phyloP scores from a whole-genome alignment of 371 early-diverging fungal genomes.

The Rhizomucor miehei region DNA sequence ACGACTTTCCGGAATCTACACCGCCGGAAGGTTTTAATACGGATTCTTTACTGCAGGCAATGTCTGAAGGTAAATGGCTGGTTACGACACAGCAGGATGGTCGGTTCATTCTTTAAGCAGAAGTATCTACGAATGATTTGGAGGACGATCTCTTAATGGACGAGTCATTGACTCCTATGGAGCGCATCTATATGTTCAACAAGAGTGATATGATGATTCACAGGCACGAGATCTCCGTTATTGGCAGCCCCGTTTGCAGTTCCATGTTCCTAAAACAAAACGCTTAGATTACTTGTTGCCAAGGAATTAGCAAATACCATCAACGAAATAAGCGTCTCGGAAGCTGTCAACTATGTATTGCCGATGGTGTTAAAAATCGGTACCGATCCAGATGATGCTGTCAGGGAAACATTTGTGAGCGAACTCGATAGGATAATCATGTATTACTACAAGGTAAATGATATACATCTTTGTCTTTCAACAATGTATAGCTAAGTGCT shows the following conservation, averaged over 20 bases:
- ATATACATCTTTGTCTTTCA: background rate
- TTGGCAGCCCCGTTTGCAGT: background rate
- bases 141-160: constrained; percentile 46
- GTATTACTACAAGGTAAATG: constrained; percentile 47
- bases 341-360: constrained; percentile 47
- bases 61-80: constrained; percentile 16
- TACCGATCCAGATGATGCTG: constrained; percentile 47
- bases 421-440: constrained; percentile 50
- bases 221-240: constrained; percentile 25
- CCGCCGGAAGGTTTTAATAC: constrained; percentile 15
- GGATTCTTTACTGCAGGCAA: constrained; percentile 16
- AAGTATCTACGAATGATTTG: constrained; percentile 32
- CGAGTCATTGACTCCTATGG: constrained; percentile 45
- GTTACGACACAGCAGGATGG: background rate
- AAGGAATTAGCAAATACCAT: constrained; percentile 40
- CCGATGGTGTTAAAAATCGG: constrained; percentile 45
- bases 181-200: constrained; percentile 46
- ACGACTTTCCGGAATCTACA: constrained; percentile 17
- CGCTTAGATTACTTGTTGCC: constrained; percentile 26
- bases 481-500: too few species aligned
- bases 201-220: constrained; percentile 46
- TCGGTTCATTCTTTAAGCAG: constrained; percentile 8
- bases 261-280: background rate
- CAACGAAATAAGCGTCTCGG: constrained; percentile 36
- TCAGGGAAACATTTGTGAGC: constrained; percentile 49